phyloP scores from a whole-genome alignment of 805 yeast species.

The Cephaloascus fragrans region DNA sequence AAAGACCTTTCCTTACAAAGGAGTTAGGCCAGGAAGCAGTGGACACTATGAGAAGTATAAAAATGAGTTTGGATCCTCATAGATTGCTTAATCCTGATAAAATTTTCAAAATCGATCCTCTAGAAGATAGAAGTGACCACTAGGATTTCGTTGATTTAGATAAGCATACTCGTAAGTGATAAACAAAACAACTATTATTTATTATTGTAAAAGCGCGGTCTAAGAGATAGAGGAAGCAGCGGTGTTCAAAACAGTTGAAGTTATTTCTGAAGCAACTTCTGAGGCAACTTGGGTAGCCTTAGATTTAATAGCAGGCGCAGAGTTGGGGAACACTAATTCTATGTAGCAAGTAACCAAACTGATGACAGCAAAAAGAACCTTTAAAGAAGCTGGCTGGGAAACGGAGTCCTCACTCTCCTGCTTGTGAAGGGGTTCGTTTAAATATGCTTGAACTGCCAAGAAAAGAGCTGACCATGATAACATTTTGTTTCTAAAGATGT shows the following conservation, averaged over 20 bases:
- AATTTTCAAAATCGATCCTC: conserved; percentile 25
- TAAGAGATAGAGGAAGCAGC: conserved; percentile 3
- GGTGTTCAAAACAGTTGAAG: conserved; percentile 6
- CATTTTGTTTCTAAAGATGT: conserved; percentile 30
- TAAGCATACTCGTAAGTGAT: background rate
- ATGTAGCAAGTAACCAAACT: conserved; percentile 45
- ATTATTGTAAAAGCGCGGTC: background rate
- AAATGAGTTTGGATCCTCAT: conserved; percentile 27
- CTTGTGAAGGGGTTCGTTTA: conserved; percentile 31
- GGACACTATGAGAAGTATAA: conserved; percentile 31
- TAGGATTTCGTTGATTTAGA: background rate
- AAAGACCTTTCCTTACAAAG: conserved; percentile 21
- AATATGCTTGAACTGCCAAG: conserved; percentile 36
- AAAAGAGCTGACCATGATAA: conserved; percentile 48
- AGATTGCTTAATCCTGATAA: conserved; percentile 34
- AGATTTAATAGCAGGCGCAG: conserved; percentile 19
- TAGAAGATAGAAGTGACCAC: conserved; percentile 10
- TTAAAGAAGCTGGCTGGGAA: conserved; percentile 37
- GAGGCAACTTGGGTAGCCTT: conserved; percentile 12
- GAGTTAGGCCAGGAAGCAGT: conserved; percentile 26
- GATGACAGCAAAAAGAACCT: conserved; percentile 32
- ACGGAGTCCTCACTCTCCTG: conserved; percentile 12
- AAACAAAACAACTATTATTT: background rate
- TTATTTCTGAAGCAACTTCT: conserved; percentile 11
- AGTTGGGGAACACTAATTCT: conserved; percentile 37